Conservation (phyloP, 2,329 filamentous ascomycete species). For the Emmonsia crescens region DNA sequence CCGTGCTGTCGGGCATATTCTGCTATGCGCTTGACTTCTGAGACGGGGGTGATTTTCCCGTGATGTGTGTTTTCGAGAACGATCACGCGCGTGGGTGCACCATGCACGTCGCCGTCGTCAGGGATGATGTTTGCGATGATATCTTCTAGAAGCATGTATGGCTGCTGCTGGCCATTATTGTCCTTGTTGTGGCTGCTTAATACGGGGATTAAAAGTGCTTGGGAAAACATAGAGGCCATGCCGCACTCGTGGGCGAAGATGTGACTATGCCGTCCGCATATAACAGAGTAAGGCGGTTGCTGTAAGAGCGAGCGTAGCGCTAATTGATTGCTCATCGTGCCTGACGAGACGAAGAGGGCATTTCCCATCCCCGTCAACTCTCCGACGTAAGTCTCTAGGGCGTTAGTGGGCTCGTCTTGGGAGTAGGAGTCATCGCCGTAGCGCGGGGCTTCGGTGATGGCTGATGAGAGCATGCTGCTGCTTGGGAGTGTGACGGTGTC, state of each 20-base stretch:
- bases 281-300: slow-evolving; percentile 67
- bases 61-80: slow-evolving; percentile 77
- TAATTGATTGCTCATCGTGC: slow-evolving; percentile 91
- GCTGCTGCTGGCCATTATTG: slow-evolving; percentile 45
- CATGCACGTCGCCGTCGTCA: slow-evolving; percentile 52
- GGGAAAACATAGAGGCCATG: slow-evolving; percentile 49
- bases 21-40: slow-evolving; percentile 58
- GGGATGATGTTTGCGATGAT: slow-evolving; percentile 55
- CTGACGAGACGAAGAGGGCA: slow-evolving; percentile 71
- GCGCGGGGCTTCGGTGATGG: slow-evolving; percentile 60
- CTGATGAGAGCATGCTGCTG: slow-evolving; percentile 67
- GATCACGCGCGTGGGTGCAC: slow-evolving; percentile 70
- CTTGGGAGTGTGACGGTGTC: slow-evolving; percentile 69
- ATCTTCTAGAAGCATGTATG: slow-evolving; percentile 66
- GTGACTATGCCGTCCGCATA: slow-evolving; percentile 71
- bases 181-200: neutral
- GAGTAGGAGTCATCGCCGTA: slow-evolving; percentile 63
- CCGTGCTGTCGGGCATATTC: slow-evolving; percentile 55
- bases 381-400: slow-evolving; percentile 65
- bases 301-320: slow-evolving; percentile 65
- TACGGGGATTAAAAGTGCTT: neutral
- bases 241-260: slow-evolving; percentile 56
- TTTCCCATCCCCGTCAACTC: slow-evolving; percentile 63
- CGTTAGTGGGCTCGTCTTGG: slow-evolving; percentile 68
- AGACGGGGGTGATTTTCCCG: slow-evolving; percentile 66